Evolutionary conservation across 768 basidiomycete genomes (phyloP).

Genomic region (Rhodotorula sphaerocarpa): DNA sequence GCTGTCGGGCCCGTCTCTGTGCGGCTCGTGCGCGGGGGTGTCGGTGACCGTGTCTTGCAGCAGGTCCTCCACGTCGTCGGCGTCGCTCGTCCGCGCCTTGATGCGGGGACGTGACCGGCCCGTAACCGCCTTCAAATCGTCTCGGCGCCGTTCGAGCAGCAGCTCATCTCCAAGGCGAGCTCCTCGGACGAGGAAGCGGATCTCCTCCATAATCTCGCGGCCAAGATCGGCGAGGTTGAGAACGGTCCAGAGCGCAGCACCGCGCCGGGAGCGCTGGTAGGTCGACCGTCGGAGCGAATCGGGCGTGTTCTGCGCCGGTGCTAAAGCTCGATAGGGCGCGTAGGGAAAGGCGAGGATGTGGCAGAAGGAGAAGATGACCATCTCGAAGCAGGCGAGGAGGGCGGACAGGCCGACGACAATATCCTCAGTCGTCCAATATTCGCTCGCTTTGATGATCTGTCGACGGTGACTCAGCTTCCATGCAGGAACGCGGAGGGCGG

Average conservation of each 20-base stretch:
- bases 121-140: conserved; percentile 5
- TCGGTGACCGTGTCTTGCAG: not conserved
- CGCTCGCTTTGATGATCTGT: conserved; percentile 51
- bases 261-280: conserved; percentile 11
- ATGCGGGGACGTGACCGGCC: not conserved
- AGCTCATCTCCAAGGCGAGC: conserved; percentile 6
- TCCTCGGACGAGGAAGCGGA: conserved; percentile 8
- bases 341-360: conserved; percentile 69
- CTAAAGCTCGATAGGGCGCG: conserved; percentile 51
- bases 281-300: not conserved
- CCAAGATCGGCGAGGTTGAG: conserved; percentile 8
- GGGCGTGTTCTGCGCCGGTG: not conserved
- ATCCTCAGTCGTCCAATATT: conserved; percentile 56
- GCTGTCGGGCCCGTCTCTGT: too few relatives aligned
- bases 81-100: not conserved
- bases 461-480: not conserved
- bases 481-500: not conserved
- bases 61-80: not conserved
- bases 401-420: conserved; percentile 65
- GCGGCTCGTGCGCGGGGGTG: too few relatives aligned
- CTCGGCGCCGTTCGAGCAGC: not conserved
- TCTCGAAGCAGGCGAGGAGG: conserved; percentile 62
- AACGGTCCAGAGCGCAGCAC: conserved; percentile 11
- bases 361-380: conserved; percentile 55
- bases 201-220: conserved; percentile 12